These are phyloP conservation scores for Tuber brumale DNA, from an alignment of 495 filamentous ascomycete genomes.

Conservation along the genomic window DNA sequence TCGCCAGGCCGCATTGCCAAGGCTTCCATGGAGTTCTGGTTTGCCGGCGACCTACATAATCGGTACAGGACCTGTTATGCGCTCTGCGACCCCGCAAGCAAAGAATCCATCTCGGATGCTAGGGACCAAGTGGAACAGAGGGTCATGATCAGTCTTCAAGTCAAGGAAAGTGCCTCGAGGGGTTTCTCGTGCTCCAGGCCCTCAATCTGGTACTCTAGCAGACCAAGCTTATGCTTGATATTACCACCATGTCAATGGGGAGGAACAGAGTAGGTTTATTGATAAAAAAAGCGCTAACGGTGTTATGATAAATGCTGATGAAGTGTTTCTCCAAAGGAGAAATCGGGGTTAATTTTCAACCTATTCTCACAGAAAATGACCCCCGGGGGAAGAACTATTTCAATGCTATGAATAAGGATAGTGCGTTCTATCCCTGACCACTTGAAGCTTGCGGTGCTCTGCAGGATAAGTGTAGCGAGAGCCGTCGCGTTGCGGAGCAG, in stretches of 20 bases:
- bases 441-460: too few relatives aligned
- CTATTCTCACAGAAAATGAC: too few relatives aligned
- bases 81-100: not conserved
- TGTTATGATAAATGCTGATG: too few relatives aligned
- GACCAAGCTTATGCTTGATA: not conserved
- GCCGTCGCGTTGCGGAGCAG: not conserved
- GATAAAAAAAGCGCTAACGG: too few relatives aligned
- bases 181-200: not conserved
- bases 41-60: conserved; percentile 1
- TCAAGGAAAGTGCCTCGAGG: too few relatives aligned
- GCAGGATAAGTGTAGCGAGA: too few relatives aligned
- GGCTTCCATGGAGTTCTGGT: not conserved
- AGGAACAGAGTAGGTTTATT: not conserved
- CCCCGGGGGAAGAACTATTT: too few relatives aligned
- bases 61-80: not conserved
- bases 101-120: not conserved
- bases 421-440: too few relatives aligned
- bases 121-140: not conserved
- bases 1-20: not conserved
- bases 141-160: not conserved
- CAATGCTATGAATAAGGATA: too few relatives aligned
- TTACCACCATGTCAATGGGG: not conserved
- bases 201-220: not conserved
- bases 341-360: too few relatives aligned
- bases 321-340: conserved; percentile 3